Conservation (phyloP, 768 basidiomycete species). For the Lactarius sanguifluus region DNA sequence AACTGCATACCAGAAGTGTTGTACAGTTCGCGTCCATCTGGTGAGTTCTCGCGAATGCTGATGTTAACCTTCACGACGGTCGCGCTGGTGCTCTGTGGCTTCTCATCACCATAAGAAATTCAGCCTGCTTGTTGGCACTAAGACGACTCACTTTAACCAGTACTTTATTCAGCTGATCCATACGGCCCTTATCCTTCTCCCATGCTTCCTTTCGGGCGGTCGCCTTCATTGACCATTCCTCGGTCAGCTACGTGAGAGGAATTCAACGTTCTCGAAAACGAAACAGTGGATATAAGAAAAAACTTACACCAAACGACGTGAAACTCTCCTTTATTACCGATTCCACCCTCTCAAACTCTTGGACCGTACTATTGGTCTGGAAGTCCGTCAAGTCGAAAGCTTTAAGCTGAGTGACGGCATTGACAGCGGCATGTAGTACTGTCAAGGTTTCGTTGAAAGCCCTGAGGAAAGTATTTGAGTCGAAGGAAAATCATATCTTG, state of each 20-base stretch:
- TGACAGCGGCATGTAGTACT: constrained; percentile 2
- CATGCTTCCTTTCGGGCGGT: background rate
- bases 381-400: constrained; percentile 1
- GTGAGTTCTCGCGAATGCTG: background rate
- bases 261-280: background rate
- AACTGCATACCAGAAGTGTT: constrained; percentile 7
- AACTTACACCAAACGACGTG: constrained; percentile 5
- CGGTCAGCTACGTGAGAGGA: background rate
- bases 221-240: background rate
- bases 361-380: background rate
- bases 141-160: constrained; percentile 2
- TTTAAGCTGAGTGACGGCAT: constrained; percentile 5
- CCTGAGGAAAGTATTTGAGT: background rate
- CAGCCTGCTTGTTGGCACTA: background rate
- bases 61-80: constrained; percentile 7
- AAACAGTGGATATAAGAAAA: background rate
- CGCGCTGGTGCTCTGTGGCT: background rate
- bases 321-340: background rate
- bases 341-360: constrained; percentile 1
- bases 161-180: background rate
- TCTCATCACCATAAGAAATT: background rate
- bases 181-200: constrained; percentile 14
- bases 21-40: background rate
- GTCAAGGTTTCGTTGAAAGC: constrained; percentile 12
- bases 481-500: background rate